Base-by-base conservation (phyloP, 306 rosid genomes). In the Herpetospermum pedunculosum region DNA sequence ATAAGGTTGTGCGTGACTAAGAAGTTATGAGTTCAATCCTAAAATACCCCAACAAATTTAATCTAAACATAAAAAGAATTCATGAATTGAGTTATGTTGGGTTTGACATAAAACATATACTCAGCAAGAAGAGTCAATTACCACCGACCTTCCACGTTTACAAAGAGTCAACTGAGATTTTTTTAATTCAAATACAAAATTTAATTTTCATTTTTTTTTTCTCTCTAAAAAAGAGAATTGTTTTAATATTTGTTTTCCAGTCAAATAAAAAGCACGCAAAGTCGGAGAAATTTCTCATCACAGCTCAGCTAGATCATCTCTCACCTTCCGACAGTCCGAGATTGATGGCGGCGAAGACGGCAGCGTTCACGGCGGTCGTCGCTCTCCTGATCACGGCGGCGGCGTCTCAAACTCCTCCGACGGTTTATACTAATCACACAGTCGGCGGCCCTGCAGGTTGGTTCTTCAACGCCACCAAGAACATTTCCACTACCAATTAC, bases 371-470 rank as follows among this genome's bases (percentile, higher is more conserved):
- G 44, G 63, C 58, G 34, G 9, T 74, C 44, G 26, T 70, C 60
- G 43, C 40, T 60, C 60, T 84, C 18, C 69, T 80, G 18, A 49
- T 88, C 19, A 63, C 71, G 18, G 35, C 79, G 6, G 62, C 67
- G 0, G 77, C 80, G 3, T 40, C 81, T 0, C 64, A 46, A 23
- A 10, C 80, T 3, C 76, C 83, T 41, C 79, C 78, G 1, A 81
- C 84, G 52, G 81, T 69, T 1, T 91, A 91, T 80, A 65, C 83
- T 58, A 93, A 93, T 50, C 87, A 91, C 89, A 93, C 98, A 0
- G 97, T 93, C 0, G 98, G 98, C 19, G 91, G 80, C 64, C 12
- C 70, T 53, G 71, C 79, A 58, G 98, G 98, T 5, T 93, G 97
- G 98, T 74, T 76, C 82, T 93, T 91, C 89, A 84, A 91, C 81